A percentile compares a stretch with the other conserved stretches of the same genome.
phyloP scores from a whole-genome alignment of 768 basidiomycete genomes.

The Peribolospora baueri region DNA sequence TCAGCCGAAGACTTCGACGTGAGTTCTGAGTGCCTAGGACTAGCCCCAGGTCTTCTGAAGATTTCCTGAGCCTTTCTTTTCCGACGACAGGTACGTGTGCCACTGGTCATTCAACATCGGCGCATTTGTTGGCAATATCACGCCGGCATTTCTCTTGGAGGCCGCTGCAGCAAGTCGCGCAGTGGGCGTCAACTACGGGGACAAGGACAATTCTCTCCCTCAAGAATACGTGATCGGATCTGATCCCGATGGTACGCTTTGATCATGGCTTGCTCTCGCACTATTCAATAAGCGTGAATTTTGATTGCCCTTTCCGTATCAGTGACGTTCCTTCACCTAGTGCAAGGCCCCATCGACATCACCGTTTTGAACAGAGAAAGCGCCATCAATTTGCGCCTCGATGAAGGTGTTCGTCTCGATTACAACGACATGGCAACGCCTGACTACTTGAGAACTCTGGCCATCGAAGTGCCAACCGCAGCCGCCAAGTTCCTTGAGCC shows the following conservation, averaged over 20 bases:
- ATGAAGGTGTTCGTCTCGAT: constrained; percentile 38
- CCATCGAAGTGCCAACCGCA: constrained; percentile 1
- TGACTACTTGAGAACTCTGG: constrained; percentile 30
- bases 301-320: constrained; percentile 2
- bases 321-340: constrained; percentile 70
- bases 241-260: constrained; percentile 50
- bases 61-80: too few relatives aligned
- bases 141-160: constrained; percentile 30
- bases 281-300: neutral
- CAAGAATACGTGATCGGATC: constrained; percentile 32
- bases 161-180: constrained; percentile 32
- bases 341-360: constrained; percentile 30
- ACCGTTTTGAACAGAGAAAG: constrained; percentile 32
- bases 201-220: constrained; percentile 59
- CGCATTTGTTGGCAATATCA: constrained; percentile 29
- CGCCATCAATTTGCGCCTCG: constrained; percentile 32
- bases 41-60: too few relatives aligned
- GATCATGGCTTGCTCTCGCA: neutral
- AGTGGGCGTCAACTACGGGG: constrained; percentile 46
- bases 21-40: too few relatives aligned
- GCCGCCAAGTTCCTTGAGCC: too few relatives aligned
- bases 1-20: constrained; percentile 47
- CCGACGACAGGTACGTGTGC: constrained; percentile 37
- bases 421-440: constrained; percentile 52
- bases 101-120: constrained; percentile 76